These are phyloP conservation scores for Irpex sp. DNA, from an alignment of 1,284 basidiomycete genomes.

Conservation along the genomic window DNA sequence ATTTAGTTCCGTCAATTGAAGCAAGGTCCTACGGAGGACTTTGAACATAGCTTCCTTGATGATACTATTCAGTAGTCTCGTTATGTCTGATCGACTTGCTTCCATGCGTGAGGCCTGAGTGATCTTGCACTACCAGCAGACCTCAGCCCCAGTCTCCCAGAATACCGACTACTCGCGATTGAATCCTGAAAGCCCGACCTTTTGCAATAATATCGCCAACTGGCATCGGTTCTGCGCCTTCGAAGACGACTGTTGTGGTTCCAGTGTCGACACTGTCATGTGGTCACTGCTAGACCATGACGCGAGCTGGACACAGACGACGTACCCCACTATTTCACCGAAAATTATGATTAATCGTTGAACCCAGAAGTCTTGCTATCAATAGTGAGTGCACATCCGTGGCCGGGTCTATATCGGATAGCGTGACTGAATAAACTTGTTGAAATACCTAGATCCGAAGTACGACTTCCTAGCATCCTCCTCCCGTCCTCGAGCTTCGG, in stretches of 20 bases:
- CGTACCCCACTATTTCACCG: not conserved
- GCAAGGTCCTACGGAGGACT: too few species aligned
- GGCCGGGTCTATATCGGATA: conserved; percentile 1
- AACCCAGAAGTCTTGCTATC: not conserved
- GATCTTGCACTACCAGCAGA: not conserved
- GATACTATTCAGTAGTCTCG: too few species aligned
- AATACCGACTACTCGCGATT: not conserved
- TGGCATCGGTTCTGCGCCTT: not conserved
- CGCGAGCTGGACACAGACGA: not conserved
- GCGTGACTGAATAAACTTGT: not conserved
- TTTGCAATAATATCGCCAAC: not conserved
- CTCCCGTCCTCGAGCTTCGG: not conserved
- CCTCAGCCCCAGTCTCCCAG: not conserved
- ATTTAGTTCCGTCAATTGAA: too few species aligned
- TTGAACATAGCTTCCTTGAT: too few species aligned
- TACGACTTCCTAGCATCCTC: not conserved
- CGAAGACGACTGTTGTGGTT: not conserved
- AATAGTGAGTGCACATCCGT: not conserved
- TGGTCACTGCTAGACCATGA: not conserved
- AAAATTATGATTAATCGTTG: not conserved
- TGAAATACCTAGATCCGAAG: not conserved
- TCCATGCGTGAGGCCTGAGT: not conserved
- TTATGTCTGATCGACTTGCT: too few species aligned
- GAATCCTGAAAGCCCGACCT: not conserved
- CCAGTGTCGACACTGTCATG: not conserved